phyloP scores from a whole-genome alignment of 495 filamentous ascomycete species.

The Trichoderma orchidacearum region DNA sequence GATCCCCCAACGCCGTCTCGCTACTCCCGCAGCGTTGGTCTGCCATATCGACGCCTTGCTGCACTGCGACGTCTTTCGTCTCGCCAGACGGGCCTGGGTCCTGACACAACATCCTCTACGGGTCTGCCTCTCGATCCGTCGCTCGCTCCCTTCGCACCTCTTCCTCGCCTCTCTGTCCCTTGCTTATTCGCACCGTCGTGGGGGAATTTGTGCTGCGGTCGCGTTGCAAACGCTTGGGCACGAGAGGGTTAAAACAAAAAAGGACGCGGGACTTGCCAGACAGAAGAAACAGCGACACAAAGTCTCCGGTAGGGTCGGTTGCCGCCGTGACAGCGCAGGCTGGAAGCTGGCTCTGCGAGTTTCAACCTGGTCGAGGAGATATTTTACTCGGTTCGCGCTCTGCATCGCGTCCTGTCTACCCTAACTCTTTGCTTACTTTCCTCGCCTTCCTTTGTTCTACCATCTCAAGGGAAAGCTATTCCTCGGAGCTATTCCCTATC shows the following conservation, averaged over 20 bases:
- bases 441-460: neutral
- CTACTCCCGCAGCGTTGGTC: neutral
- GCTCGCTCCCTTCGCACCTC: neutral
- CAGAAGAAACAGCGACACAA: neutral
- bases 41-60: neutral
- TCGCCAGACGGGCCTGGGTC: neutral
- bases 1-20: conserved; percentile 1
- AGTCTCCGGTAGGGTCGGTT: neutral
- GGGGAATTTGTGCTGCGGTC: neutral
- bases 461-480: neutral
- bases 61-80: conserved; percentile 1
- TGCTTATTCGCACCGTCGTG: neutral
- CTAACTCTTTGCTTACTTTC: neutral
- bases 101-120: neutral
- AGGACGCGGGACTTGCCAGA: neutral
- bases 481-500: neutral
- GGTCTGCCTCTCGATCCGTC: neutral
- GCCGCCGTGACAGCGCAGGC: neutral
- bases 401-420: neutral
- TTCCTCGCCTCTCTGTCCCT: neutral
- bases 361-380: neutral
- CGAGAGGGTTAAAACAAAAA: neutral
- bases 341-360: neutral
- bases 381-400: neutral
- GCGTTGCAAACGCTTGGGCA: neutral